Percentiles rank a stretch among this genome's conserved stretches.
phyloP scores from a whole-genome alignment of 2,329 filamentous ascomycete species.

The Xylaria sp. region DNA sequence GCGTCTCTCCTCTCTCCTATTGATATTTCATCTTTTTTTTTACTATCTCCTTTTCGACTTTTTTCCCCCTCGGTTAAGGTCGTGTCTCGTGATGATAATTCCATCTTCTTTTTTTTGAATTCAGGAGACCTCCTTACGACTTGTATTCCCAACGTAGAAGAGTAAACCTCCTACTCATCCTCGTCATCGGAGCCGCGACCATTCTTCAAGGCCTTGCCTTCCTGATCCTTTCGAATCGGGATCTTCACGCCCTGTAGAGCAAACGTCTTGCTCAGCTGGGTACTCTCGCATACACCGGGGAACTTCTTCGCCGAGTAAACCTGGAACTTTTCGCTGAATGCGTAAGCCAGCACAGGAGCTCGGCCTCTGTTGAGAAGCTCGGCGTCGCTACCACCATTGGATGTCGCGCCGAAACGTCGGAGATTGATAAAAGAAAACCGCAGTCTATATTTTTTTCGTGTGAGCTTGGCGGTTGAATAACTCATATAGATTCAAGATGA shows the following conservation, averaged over 20 bases:
- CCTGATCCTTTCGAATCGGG: constrained; percentile 78
- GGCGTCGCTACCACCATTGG: constrained; percentile 36
- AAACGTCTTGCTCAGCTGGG: constrained; percentile 84
- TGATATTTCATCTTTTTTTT: too few species aligned
- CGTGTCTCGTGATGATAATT: too few species aligned
- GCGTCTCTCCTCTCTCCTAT: too few species aligned
- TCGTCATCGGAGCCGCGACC: constrained; percentile 43
- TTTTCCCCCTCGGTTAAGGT: too few species aligned
- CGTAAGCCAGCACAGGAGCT: constrained; percentile 75
- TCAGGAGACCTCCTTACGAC: neutral
- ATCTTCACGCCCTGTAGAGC: constrained; percentile 94
- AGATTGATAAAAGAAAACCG: constrained; percentile 80
- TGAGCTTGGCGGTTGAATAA: constrained; percentile 9
- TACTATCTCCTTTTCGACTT: too few species aligned
- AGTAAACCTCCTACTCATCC: constrained; percentile 37
- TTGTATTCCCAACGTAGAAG: too few species aligned
- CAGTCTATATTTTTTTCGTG: constrained; percentile 38
- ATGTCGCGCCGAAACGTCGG: constrained; percentile 43
- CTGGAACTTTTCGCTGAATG: constrained; percentile 83
- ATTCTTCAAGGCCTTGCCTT: constrained; percentile 41
- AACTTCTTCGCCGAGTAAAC: constrained; percentile 98
- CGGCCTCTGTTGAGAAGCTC: constrained; percentile 63
- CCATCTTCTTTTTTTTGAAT: neutral
- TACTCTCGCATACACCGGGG: constrained; percentile 93
- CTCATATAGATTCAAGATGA: neutral